Conservation (phyloP, 1,284 basidiomycete species). For the Trichosporon coremiiforme region DNA sequence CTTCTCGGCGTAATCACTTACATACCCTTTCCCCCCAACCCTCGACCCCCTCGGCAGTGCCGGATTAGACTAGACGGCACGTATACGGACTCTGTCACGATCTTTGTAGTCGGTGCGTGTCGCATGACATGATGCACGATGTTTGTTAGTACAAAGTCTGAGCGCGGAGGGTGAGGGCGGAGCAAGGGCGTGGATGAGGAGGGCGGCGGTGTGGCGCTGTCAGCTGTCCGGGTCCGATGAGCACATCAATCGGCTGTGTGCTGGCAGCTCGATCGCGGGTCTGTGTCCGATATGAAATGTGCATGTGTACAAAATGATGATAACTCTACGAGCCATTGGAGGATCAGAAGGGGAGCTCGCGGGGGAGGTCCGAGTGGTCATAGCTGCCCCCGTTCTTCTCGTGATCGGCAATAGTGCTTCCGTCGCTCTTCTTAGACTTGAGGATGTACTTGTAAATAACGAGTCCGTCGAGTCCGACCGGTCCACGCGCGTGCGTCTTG, state of each 20-base stretch:
- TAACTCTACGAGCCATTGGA: neutral
- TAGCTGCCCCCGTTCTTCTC: slow-evolving; percentile 67
- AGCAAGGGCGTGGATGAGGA: no score
- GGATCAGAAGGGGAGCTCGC: slow-evolving; percentile 44
- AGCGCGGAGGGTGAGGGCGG: neutral
- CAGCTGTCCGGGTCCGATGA: neutral
- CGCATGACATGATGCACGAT: slow-evolving; percentile 7
- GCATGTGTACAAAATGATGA: slow-evolving; percentile 22
- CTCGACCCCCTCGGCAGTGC: neutral
- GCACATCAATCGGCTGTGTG: no score
- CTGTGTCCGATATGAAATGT: slow-evolving; percentile 13
- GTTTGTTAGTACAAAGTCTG: neutral
- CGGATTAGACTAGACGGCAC: slow-evolving; percentile 15
- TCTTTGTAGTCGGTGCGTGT: slow-evolving; percentile 10
- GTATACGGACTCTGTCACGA: slow-evolving; percentile 18
- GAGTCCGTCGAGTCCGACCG: slow-evolving; percentile 92
- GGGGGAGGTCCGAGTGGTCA: slow-evolving; percentile 64
- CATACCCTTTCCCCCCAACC: neutral
- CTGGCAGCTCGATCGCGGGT: no score
- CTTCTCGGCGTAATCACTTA: neutral
- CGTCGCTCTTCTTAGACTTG: slow-evolving; percentile 68
- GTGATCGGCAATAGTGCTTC: slow-evolving; percentile 68
- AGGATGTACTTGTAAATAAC: slow-evolving; percentile 95
- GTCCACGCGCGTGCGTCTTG: slow-evolving; percentile 93
- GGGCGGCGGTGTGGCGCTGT: neutral